Conservation (phyloP, 2,329 filamentous ascomycete species). For the Fusarium oxysporum region DNA sequence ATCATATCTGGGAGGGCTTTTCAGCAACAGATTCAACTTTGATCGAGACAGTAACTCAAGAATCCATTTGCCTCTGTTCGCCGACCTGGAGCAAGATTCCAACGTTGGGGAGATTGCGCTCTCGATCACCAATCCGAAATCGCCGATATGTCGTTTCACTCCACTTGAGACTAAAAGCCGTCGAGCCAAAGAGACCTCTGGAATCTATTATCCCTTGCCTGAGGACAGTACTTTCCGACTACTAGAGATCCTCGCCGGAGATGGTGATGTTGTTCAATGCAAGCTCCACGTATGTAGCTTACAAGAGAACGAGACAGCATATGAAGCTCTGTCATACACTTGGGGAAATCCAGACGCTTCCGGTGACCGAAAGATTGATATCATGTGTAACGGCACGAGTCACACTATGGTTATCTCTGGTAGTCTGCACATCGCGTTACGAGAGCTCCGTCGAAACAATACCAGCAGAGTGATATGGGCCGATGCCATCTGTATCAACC, state of each 20-base stretch:
- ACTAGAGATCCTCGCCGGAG: not conserved
- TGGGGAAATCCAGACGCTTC: accelerated
- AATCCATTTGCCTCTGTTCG: not conserved
- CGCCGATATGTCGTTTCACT: not conserved
- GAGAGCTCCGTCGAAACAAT: accelerated
- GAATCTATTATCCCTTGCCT: not conserved
- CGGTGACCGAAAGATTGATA: not conserved
- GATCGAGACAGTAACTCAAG: accelerated
- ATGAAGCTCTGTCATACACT: not conserved
- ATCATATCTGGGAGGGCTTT: accelerated
- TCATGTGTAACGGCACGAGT: accelerated
- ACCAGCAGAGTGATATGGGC: not conserved
- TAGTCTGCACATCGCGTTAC: accelerated
- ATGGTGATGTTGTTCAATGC: not conserved
- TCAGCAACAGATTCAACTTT: not conserved
- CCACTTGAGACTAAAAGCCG: not conserved
- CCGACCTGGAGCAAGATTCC: not conserved
- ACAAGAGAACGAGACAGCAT: not conserved
- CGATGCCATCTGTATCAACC: not conserved
- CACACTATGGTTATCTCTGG: not conserved
- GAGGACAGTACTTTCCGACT: not conserved
- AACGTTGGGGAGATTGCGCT: not conserved
- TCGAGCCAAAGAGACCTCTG: accelerated
- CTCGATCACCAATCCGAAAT: not conserved
- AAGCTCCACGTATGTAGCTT: not conserved